A percentile compares a stretch with the other conserved stretches of the same genome.
phyloP scores from a whole-genome alignment of 2,329 filamentous ascomycete genomes.

The Paradendryphiella salina region DNA sequence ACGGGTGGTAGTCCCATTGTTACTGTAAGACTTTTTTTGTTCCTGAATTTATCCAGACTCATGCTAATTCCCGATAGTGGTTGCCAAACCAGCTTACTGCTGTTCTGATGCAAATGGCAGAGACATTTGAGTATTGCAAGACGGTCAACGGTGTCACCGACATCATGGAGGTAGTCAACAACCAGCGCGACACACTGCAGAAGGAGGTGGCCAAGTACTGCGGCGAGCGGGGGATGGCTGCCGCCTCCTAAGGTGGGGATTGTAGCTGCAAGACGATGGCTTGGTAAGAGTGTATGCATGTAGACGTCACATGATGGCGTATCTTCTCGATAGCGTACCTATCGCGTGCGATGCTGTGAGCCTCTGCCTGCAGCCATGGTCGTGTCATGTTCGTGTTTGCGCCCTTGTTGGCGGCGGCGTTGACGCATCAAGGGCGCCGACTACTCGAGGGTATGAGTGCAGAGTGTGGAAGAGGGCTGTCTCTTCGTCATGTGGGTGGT shows the following conservation, averaged over 20 bases:
- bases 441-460: conserved; percentile 4
- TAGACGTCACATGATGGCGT: neutral
- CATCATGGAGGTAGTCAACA: conserved; percentile 68
- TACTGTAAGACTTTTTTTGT: conserved; percentile 56
- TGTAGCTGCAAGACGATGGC: neutral
- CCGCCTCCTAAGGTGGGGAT: conserved; percentile 24
- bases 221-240: conserved; percentile 57
- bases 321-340: neutral
- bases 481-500: neutral
- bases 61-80: conserved; percentile 55
- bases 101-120: conserved; percentile 70
- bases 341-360: neutral
- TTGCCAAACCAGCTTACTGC: conserved; percentile 78
- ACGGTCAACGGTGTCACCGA: conserved; percentile 56
- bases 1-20: conserved; percentile 82
- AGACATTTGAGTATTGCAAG: conserved; percentile 57
- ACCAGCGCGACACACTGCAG: conserved; percentile 66
- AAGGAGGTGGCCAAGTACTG: conserved; percentile 80
- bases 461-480: neutral
- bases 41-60: neutral
- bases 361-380: neutral
- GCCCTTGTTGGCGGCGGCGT: conserved; percentile 21
- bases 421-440: conserved; percentile 9
- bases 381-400: conserved; percentile 24
- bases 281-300: neutral